Base-by-base conservation (phyloP, 495 filamentous ascomycete species). In the Aspergillus steynii region DNA sequence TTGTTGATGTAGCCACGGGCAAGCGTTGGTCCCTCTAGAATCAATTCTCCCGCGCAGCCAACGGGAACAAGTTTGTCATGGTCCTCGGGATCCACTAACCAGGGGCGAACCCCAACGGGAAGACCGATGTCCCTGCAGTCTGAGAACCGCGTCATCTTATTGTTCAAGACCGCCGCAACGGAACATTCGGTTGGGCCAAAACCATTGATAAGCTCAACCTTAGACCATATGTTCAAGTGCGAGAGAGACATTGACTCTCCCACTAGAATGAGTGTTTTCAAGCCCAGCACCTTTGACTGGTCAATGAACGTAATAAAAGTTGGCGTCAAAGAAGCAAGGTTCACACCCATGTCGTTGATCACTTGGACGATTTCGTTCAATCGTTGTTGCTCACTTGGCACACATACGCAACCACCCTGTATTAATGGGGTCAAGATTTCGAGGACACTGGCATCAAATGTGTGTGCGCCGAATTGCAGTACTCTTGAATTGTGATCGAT, bases 161-260 rank as follows among this genome's bases (percentile, higher is more conserved):
- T 62, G 50, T 81, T 82, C 14, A 77, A 57, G 10, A 70, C 71
- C 10, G 76, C 72, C 3, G 72, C 71, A 20, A 82, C 74, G 53
- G 76, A 70, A 58, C 66, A 71, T 59, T 82, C 80, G 4, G 77
- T 80, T 1, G 86, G 86, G 0, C 86, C 86, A 59, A 88, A 89
- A 3, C 76, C 85, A 67, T 88, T 88, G 60, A 87, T 65, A 53
- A 86, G 73, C 70, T 73, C 71, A 37, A 82, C 76, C 58, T 68
- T 75, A 12, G 79, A 83, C 86, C 86, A 88, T 27, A 74, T 80
- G 1, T 74, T 69, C 42, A 84, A 68, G 58, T 83, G 68, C 3
- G 77, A 77, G 46, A 76, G 72, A 27, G 80, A 79, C 78, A 88
- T 82, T 46, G 81, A 72, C 66, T 89, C 86, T 7, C 85, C 85